Percentiles rank a stretch among this genome's conserved stretches.
Conservation (phyloP, 352 stramenopile genomes). For the Globisporangium okanoganense region DNA sequence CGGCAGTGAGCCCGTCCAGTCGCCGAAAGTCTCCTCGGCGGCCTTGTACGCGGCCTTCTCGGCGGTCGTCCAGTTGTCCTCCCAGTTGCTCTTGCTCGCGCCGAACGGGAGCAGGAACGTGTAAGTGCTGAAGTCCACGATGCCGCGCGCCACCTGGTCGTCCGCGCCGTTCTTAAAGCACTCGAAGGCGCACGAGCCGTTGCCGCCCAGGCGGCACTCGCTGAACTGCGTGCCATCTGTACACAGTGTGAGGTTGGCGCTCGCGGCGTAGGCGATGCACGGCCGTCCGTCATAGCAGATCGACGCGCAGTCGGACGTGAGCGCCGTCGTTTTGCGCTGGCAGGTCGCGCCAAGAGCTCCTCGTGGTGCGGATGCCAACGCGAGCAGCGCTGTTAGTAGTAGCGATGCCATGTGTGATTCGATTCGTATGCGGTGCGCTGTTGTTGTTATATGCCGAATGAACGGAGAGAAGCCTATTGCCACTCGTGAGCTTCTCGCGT, state of each 20-base stretch:
- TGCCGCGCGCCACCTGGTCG: conserved; percentile 41
- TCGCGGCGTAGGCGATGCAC: conserved; percentile 42
- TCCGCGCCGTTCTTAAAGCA: conserved; percentile 40
- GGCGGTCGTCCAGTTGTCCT: conserved; percentile 32
- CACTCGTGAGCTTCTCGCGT: background rate
- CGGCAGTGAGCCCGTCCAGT: conserved; percentile 25
- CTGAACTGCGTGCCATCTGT: conserved; percentile 18
- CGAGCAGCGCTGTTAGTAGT: background rate
- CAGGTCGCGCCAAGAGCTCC: conserved; percentile 18
- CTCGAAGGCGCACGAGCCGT: conserved; percentile 36
- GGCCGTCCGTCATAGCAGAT: conserved; percentile 48
- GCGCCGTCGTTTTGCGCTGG: conserved; percentile 32
- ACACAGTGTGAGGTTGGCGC: conserved; percentile 7
- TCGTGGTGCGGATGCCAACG: background rate
- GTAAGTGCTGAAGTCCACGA: conserved; percentile 44
- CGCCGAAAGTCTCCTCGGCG: conserved; percentile 9
- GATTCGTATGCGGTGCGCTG: background rate
- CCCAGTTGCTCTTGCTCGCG: conserved; percentile 33
- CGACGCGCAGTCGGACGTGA: conserved; percentile 48
- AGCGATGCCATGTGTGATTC: background rate
- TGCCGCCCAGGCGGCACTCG: conserved; percentile 20
- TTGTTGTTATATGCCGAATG: background rate
- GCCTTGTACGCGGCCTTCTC: conserved; percentile 20
- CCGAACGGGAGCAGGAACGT: conserved; percentile 64
- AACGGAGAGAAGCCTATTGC: background rate